Evolutionary conservation across 2,329 filamentous ascomycete genomes (phyloP).

Genomic region (Fusarium pseudoanthophilum): DNA sequence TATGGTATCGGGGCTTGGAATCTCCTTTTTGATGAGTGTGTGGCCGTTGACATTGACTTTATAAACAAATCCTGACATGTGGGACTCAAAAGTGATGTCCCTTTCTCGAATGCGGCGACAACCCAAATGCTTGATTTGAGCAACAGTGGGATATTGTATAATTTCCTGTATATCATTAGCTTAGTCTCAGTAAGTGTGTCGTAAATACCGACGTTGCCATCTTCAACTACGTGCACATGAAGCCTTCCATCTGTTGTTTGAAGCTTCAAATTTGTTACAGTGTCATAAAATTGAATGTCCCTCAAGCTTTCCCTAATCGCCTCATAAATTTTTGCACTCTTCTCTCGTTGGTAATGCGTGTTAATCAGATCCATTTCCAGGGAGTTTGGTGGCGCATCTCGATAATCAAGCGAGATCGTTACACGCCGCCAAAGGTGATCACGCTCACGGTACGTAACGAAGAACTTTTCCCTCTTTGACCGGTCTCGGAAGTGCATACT

Average conservation of each 20-base stretch:
- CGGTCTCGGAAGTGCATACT: conserved; percentile 98
- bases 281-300: conserved; percentile 97
- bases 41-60: conserved; percentile 78
- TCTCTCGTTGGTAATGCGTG: conserved; percentile 87
- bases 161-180: conserved; percentile 71
- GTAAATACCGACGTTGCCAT: conserved; percentile 73
- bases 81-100: conserved; percentile 85
- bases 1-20: conserved; percentile 92
- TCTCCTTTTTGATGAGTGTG: conserved; percentile 95
- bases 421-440: conserved; percentile 85
- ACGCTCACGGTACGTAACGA: conserved; percentile 89
- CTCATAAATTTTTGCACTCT: conserved; percentile 92
- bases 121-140: conserved; percentile 77
- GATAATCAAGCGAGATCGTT: conserved; percentile 94
- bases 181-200: not conserved
- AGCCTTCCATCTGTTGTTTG: conserved; percentile 88
- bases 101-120: conserved; percentile 75
- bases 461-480: conserved; percentile 95
- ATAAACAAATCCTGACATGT: conserved; percentile 98
- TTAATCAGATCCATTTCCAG: conserved; percentile 84
- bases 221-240: conserved; percentile 97
- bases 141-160: conserved; percentile 82
- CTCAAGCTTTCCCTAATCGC: conserved; percentile 89
- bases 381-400: conserved; percentile 80
- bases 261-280: conserved; percentile 94